phyloP scores from a whole-genome alignment of 805 yeast species.

The Ogataea chonburiensis region DNA sequence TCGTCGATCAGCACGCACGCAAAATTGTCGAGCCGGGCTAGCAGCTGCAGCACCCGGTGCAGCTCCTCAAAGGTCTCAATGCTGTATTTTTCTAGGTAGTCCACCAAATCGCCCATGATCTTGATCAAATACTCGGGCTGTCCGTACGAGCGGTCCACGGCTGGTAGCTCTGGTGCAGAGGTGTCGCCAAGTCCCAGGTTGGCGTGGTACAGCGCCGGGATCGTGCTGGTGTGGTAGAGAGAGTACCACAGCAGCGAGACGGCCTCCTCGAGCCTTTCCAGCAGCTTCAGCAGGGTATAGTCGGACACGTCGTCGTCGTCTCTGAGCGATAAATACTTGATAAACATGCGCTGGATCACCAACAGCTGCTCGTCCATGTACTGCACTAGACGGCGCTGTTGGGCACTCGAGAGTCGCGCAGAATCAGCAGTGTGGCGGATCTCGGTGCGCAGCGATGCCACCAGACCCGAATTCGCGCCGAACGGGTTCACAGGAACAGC shows the following conservation, averaged over 20 bases:
- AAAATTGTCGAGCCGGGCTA: slow-evolving; percentile 33
- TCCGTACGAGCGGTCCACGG: slow-evolving; percentile 36
- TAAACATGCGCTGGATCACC: slow-evolving; percentile 53
- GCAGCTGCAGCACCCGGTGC: slow-evolving; percentile 21
- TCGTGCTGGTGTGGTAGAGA: slow-evolving; percentile 34
- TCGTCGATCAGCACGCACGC: slow-evolving; percentile 32
- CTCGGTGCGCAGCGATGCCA: slow-evolving; percentile 26
- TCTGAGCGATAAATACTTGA: slow-evolving; percentile 35
- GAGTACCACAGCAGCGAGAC: slow-evolving; percentile 65
- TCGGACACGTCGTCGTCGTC: slow-evolving; percentile 26
- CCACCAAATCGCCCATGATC: slow-evolving; percentile 66
- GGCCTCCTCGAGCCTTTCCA: slow-evolving; percentile 46
- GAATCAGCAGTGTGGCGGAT: slow-evolving; percentile 9
- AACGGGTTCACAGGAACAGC: slow-evolving; percentile 31
- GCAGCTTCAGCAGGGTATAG: slow-evolving; percentile 34
- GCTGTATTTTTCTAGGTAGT: slow-evolving; percentile 47
- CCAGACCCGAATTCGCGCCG: slow-evolving; percentile 25
- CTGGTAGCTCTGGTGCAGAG: slow-evolving; percentile 12
- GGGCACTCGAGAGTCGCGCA: slow-evolving; percentile 41
- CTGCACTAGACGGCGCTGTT: slow-evolving; percentile 54
- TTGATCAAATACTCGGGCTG: slow-evolving; percentile 62
- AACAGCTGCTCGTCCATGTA: slow-evolving; percentile 56
- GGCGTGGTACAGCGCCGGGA: slow-evolving; percentile 30
- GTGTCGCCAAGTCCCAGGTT: slow-evolving; percentile 13
- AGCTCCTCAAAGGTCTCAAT: slow-evolving; percentile 25